phyloP scores from a whole-genome alignment of 2,329 filamentous ascomycete genomes.

The Alternaria incomplexa region DNA sequence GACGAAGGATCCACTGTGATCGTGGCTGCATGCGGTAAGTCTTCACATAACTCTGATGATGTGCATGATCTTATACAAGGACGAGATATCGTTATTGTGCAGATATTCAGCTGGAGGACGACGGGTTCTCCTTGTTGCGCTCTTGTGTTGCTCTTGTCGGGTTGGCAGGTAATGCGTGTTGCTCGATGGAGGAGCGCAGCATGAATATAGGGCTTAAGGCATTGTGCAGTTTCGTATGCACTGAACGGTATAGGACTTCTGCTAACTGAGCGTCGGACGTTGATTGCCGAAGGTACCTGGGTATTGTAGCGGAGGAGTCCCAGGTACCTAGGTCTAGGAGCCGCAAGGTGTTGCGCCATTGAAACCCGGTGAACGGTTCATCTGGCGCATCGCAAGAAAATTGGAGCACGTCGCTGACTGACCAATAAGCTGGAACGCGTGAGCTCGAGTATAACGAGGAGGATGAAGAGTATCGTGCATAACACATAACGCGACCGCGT shows the following conservation, averaged over 20 bases:
- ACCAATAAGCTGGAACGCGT: neutral
- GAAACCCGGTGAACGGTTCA: neutral
- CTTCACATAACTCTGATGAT: neutral
- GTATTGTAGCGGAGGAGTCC: neutral
- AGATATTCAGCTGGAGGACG: neutral
- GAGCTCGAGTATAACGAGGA: neutral
- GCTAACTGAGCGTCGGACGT: neutral
- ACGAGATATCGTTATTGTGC: neutral
- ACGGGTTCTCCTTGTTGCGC: neutral
- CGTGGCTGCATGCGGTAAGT: neutral
- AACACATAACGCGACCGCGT: neutral
- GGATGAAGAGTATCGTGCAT: neutral
- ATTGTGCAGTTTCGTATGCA: neutral
- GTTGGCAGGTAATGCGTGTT: neutral
- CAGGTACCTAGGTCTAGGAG: neutral
- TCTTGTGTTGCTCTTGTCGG: neutral
- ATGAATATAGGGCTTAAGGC: neutral
- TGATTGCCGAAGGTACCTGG: neutral
- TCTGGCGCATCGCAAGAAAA: neutral
- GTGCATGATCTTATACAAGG: slow-evolving; percentile 8
- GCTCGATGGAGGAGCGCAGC: neutral
- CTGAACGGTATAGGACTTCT: neutral
- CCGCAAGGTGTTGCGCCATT: neutral
- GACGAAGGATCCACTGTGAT: slow-evolving; percentile 5
- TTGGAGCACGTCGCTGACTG: neutral